Evolutionary conservation across 495 filamentous ascomycete genomes (phyloP).

Genomic region (Neurospora terricola): DNA sequence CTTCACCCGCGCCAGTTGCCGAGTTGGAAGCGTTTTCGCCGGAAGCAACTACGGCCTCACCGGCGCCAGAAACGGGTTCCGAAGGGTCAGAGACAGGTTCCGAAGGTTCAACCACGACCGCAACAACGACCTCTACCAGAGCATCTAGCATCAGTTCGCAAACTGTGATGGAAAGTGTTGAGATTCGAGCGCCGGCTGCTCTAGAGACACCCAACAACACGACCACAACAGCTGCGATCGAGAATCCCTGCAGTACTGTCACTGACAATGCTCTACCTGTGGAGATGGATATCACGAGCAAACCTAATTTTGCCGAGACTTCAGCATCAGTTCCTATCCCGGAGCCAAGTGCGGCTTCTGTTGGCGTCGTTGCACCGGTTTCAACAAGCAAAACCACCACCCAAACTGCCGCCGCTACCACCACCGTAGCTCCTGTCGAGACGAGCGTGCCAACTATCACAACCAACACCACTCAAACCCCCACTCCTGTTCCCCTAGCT

Average conservation of each 20-base stretch:
- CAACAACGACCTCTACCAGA: not conserved
- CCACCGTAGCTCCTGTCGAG: not conserved
- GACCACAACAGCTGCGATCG: not conserved
- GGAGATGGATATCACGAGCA: not conserved
- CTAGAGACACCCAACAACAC: not conserved
- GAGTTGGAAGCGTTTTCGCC: not conserved
- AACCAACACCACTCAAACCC: not conserved
- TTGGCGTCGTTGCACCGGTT: not conserved
- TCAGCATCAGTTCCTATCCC: not conserved
- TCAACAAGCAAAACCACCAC: not conserved
- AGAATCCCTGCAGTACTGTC: not conserved
- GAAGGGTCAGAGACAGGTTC: not conserved
- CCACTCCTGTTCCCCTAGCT: not conserved
- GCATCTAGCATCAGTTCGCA: not conserved
- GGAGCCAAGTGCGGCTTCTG: not conserved
- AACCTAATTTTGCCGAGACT: not conserved
- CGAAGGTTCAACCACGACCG: not conserved
- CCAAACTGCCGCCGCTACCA: not conserved
- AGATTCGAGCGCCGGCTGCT: not conserved
- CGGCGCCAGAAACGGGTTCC: not conserved
- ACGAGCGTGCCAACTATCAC: not conserved
- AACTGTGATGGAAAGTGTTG: not conserved
- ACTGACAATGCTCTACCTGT: not conserved
- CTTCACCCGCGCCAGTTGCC: not conserved
- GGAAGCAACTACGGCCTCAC: not conserved